phyloP scores from a whole-genome alignment of 768 basidiomycete genomes.

The Termitomyces sp. region DNA sequence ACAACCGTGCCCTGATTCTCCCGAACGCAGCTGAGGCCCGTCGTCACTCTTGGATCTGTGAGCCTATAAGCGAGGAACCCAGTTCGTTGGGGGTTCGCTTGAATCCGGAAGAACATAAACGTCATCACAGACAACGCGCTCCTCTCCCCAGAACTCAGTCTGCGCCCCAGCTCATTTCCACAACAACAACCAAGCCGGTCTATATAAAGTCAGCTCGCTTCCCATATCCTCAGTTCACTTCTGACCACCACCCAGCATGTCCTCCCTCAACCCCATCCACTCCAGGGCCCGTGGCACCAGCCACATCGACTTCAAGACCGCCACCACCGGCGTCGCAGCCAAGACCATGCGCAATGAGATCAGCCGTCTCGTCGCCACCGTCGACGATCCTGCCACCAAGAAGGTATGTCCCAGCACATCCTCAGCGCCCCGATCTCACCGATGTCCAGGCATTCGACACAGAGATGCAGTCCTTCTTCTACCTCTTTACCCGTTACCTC shows the following conservation, averaged over 20 bases:
- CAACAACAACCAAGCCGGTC: slow-evolving; percentile 39
- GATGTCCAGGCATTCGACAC: slow-evolving; percentile 75
- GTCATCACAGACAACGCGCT: slow-evolving; percentile 57
- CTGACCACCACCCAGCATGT: slow-evolving; percentile 36
- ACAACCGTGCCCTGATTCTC: slow-evolving; percentile 14
- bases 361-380: slow-evolving; percentile 84
- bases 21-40: slow-evolving; percentile 9
- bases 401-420: slow-evolving; percentile 48
- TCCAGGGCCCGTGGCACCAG: slow-evolving; percentile 74
- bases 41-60: slow-evolving; percentile 33
- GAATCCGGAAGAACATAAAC: slow-evolving; percentile 34
- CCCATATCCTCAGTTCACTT: slow-evolving; percentile 7
- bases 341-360: slow-evolving; percentile 99
- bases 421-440: slow-evolving; percentile 11
- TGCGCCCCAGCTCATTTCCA: slow-evolving; percentile 59
- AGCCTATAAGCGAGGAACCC: slow-evolving; percentile 52
- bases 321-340: slow-evolving; percentile 87
- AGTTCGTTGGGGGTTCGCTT: slow-evolving; percentile 25
- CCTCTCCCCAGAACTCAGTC: slow-evolving; percentile 43
- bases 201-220: slow-evolving; percentile 31
- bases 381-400: slow-evolving; percentile 75
- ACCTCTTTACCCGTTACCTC: slow-evolving; percentile 93
- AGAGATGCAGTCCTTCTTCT: slow-evolving; percentile 96
- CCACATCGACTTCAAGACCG: slow-evolving; percentile 97
- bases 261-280: slow-evolving; percentile 60